These are phyloP conservation scores for Cucurbita pepo DNA, from an alignment of 306 rosid genomes.

Conservation along the genomic window DNA sequence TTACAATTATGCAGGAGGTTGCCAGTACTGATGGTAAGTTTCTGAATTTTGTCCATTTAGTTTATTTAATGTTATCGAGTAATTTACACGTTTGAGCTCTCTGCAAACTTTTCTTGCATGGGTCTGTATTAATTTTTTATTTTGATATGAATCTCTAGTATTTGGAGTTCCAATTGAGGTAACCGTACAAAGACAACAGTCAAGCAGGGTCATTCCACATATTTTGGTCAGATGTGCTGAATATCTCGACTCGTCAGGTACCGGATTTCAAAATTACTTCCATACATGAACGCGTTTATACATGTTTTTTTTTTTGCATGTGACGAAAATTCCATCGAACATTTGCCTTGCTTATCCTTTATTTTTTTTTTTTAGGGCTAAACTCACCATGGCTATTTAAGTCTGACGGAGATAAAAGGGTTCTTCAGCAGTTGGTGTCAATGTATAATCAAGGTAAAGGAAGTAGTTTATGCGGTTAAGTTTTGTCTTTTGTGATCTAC, in stretches of 20 bases:
- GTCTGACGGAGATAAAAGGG: slow-evolving; percentile 71
- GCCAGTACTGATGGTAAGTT: slow-evolving; percentile 84
- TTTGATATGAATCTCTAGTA: slow-evolving; percentile 29
- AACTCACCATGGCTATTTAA: slow-evolving; percentile 61
- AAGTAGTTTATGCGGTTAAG: not conserved
- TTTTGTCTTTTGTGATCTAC: slow-evolving; percentile 6
- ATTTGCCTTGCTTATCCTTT: slow-evolving; percentile 1
- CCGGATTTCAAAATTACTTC: not conserved
- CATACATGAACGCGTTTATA: not conserved
- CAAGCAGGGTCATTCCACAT: slow-evolving; percentile 60
- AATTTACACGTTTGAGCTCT: not conserved
- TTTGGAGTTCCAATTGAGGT: slow-evolving; percentile 90
- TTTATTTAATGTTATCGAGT: not conserved
- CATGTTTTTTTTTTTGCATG: not conserved
- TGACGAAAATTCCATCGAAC: not conserved
- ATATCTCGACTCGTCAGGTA: slow-evolving; percentile 83
- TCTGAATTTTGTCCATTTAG: slow-evolving; percentile 8
- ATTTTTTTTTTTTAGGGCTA: slow-evolving; percentile 43
- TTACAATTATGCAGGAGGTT: slow-evolving; percentile 57
- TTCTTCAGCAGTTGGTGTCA: slow-evolving; percentile 69
- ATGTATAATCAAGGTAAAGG: slow-evolving; percentile 68
- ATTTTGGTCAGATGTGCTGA: slow-evolving; percentile 80
- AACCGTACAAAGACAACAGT: slow-evolving; percentile 65
- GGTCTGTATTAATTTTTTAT: not conserved
- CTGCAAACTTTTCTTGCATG: not conserved